Percentiles rank a stretch among this genome's conserved stretches.
Evolutionary conservation across 768 basidiomycete genomes (phyloP).

Genomic region (Dentipellis fragilis): DNA sequence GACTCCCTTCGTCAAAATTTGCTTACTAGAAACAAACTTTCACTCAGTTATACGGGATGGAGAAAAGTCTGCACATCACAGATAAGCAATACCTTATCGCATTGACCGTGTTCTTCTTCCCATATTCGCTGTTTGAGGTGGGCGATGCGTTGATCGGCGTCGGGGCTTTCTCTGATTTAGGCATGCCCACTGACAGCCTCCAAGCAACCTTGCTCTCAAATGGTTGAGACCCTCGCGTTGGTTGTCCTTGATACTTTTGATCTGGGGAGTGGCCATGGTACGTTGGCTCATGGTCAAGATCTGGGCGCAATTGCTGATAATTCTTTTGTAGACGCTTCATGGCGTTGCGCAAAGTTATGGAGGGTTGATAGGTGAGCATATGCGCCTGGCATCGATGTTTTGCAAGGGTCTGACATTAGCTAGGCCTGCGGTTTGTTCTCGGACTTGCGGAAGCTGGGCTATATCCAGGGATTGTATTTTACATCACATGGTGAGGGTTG

Average conservation of each 20-base stretch:
- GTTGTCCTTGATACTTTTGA: conserved; percentile 33
- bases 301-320: no score
- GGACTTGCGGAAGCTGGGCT: conserved; percentile 44
- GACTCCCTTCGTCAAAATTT: not conserved
- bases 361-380: conserved; percentile 44
- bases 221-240: conserved; percentile 58
- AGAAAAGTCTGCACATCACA: conserved; percentile 43
- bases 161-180: no score
- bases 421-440: conserved; percentile 53
- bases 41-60: conserved; percentile 33
- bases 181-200: conserved; percentile 30
- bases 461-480: conserved; percentile 50
- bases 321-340: conserved; percentile 42
- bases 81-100: conserved; percentile 61
- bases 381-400: not conserved
- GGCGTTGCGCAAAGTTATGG: conserved; percentile 51
- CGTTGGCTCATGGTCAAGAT: not conserved
- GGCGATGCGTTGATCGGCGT: conserved; percentile 1
- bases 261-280: conserved; percentile 35
- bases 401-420: not conserved
- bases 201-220: conserved; percentile 52
- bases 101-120: conserved; percentile 69
- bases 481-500: conserved; percentile 40
- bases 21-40: no score
- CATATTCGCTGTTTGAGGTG: conserved; percentile 63